Percentiles rank a stretch among this genome's conserved stretches.
Conservation (phyloP, 495 filamentous ascomycete species). For the Penicillium ucsense region DNA sequence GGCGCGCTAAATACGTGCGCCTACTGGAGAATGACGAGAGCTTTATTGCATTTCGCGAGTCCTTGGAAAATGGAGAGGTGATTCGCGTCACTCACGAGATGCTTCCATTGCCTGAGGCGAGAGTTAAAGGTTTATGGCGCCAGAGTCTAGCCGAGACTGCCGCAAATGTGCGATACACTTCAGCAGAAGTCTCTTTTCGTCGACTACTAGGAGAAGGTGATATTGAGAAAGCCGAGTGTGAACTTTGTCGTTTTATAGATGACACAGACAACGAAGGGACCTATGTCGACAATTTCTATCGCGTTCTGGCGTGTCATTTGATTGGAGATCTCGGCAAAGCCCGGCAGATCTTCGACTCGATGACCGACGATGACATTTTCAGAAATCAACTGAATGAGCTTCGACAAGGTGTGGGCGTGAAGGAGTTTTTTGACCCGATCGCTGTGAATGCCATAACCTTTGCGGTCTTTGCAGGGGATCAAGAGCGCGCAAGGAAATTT, state of each 20-base stretch:
- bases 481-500: constrained; percentile 7
- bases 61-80: not conserved
- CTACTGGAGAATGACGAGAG: constrained; percentile 6
- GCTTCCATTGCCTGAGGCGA: not conserved
- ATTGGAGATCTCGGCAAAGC: constrained; percentile 12
- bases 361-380: constrained; percentile 14
- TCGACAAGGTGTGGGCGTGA: constrained; percentile 2
- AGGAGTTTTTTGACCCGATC: not conserved
- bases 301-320: constrained; percentile 10
- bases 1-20: not conserved
- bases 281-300: constrained; percentile 11
- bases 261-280: not conserved
- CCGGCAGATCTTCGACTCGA: constrained; percentile 9
- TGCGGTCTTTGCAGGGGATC: constrained; percentile 4
- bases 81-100: not conserved
- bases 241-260: constrained; percentile 6
- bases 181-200: constrained; percentile 3
- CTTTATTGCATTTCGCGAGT: constrained; percentile 1
- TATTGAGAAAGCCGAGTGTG: constrained; percentile 7
- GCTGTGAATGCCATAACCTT: constrained; percentile 11
- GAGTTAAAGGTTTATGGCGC: constrained; percentile 5
- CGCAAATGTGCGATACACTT: constrained; percentile 1
- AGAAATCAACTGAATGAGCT: constrained; percentile 8
- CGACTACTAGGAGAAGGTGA: constrained; percentile 9
- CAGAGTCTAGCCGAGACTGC: constrained; percentile 3